Base-by-base conservation (phyloP, 768 basidiomycete genomes). In the Russula sp. region DNA sequence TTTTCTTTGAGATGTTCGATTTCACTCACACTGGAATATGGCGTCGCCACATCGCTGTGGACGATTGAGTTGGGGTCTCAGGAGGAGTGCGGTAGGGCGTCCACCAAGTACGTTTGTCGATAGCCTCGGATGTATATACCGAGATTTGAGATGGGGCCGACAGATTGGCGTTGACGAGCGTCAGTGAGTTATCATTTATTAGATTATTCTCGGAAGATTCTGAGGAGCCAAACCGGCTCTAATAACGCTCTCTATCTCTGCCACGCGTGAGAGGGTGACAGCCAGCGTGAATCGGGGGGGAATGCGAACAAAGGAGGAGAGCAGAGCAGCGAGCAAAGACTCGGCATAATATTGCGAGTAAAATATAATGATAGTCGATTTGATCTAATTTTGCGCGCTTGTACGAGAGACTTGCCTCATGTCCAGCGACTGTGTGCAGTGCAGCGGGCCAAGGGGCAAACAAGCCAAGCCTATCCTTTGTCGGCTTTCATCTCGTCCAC, bases 391-490 rank as follows among this genome's bases (percentile, higher is more conserved):
- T 6, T 51, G 61, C 52, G 64, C 67, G 67, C 67, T 52, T 68
- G 57, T 36, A 58, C 20, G 50, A 54, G 28, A 52, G 61, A 61
- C 57, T 48, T 18, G 66, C 68, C 68, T 69, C 68, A 67, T 69
- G 68, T 67, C 58, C 22, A 58, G 61, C 65, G 59, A 59, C 59
- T 46, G 64, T 61, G 55, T 65, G 64, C 64, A 61, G 59, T 64
- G 63, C 53, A 57, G 58, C 66, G 63, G 68, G 68, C 68, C 66
- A 67, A 64, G 61, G 68, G 68, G 68, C 66, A 64, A 66, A 66
- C 67, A 64, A 60, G 57, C 66, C 66, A 62, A 62, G 59, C 61
- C 60, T 65, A 55, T 62, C 65, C 67, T 63, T 58, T 67, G 65
- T 68, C 58, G 60, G 64, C 44, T 61, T 62, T 59, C 66, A 65